Evolutionary conservation across 2,329 filamentous ascomycete genomes (phyloP).

Genomic region (Hirsutella thompsonii): DNA sequence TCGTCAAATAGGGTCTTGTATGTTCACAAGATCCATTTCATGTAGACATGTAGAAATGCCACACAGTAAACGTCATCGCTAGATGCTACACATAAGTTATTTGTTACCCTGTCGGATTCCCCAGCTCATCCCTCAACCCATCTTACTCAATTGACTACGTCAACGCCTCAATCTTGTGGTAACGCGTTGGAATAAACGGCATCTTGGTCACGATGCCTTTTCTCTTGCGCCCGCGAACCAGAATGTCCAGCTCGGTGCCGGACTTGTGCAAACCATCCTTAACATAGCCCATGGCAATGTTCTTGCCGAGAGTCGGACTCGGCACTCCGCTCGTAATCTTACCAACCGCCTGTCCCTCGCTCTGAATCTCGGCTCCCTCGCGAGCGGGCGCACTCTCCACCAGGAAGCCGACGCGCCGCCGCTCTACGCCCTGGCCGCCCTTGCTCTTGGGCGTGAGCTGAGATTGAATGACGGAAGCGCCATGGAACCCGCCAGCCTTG

Average conservation of each 20-base stretch:
- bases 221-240: constrained; percentile 65
- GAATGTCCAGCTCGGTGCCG: constrained; percentile 67
- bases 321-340: constrained; percentile 82
- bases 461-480: constrained; percentile 60
- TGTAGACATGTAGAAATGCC: too few relatives aligned
- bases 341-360: constrained; percentile 57
- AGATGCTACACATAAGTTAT: too few relatives aligned
- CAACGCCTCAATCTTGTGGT: constrained; percentile 29
- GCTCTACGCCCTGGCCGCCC: constrained; percentile 54
- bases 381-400: constrained; percentile 80
- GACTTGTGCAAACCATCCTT: constrained; percentile 70
- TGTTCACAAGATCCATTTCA: too few relatives aligned
- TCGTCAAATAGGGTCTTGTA: too few relatives aligned
- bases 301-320: constrained; percentile 72
- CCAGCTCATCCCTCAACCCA: neutral
- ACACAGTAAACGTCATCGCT: too few relatives aligned
- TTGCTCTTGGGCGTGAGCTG: constrained; percentile 66
- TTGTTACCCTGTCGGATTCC: too few relatives aligned
- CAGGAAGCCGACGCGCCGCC: constrained; percentile 68
- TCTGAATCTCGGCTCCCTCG: constrained; percentile 71
- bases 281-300: constrained; percentile 94
- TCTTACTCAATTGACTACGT: neutral
- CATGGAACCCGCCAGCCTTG: constrained; percentile 63
- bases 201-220: constrained; percentile 71
- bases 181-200: constrained; percentile 76